These are phyloP conservation scores for Mortierella sp. DNA, from an alignment of 371 early-diverging fungal species.

Conservation along the genomic window DNA sequence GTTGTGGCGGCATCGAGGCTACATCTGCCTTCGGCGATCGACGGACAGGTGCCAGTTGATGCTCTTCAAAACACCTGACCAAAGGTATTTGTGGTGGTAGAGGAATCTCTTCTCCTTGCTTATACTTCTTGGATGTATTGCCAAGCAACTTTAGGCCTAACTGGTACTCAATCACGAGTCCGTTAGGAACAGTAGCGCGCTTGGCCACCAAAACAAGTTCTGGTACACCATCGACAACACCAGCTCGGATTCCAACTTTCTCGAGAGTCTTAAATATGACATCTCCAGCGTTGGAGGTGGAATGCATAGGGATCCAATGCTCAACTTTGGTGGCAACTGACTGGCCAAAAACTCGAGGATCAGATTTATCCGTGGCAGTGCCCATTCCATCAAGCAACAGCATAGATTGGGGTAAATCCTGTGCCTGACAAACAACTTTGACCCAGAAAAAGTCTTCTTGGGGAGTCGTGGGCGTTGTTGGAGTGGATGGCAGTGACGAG, in stretches of 20 bases:
- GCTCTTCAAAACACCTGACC: conserved; percentile 38
- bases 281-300: conserved; percentile 55
- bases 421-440: conserved; percentile 53
- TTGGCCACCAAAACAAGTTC: conserved; percentile 46
- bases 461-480: conserved; percentile 41
- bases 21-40: conserved; percentile 55
- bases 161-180: conserved; percentile 48
- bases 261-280: conserved; percentile 47
- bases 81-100: conserved; percentile 34
- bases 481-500: conserved; percentile 25
- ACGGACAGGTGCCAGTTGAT: conserved; percentile 39
- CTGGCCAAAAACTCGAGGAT: conserved; percentile 34
- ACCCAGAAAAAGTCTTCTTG: conserved; percentile 57
- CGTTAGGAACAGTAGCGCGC: conserved; percentile 34
- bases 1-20: conserved; percentile 51
- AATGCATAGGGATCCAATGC: conserved; percentile 53
- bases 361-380: conserved; percentile 34
- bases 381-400: conserved; percentile 51
- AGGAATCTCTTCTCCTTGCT: conserved; percentile 36
- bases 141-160: conserved; percentile 26
- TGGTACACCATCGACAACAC: conserved; percentile 54
- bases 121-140: conserved; percentile 16
- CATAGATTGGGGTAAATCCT: conserved; percentile 53
- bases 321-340: conserved; percentile 51
- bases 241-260: conserved; percentile 44